Evolutionary conservation across 2,329 filamentous ascomycete genomes (phyloP).

Genomic region (Amphichorda felina): DNA sequence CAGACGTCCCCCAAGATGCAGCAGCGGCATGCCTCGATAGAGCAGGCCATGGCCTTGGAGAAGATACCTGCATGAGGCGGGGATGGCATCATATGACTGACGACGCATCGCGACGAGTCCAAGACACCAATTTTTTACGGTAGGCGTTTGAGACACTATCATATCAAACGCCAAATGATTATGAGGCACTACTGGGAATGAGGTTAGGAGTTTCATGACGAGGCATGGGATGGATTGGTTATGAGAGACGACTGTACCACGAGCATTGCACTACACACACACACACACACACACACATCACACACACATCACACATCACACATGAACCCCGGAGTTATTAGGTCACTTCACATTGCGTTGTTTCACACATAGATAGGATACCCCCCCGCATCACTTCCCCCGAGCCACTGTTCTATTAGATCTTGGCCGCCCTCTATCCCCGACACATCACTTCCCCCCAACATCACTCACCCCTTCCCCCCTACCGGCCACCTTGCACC

Average conservation of each 20-base stretch:
- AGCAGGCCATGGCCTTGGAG: constrained; percentile 36
- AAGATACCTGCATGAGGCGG: constrained; percentile 6
- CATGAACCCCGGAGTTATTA: constrained; percentile 5
- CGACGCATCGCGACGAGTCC: neutral
- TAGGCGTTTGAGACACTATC: too few relatives aligned
- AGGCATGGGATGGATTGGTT: neutral
- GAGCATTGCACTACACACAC: constrained; percentile 2
- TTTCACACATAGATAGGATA: constrained; percentile 27
- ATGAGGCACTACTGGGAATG: too few relatives aligned
- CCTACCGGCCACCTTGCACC: neutral
- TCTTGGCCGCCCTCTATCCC: neutral
- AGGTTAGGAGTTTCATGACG: neutral
- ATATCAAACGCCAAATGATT: too few relatives aligned
- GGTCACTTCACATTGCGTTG: constrained; percentile 9
- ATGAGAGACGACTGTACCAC: constrained; percentile 3
- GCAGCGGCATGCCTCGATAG: constrained; percentile 50
- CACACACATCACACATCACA: neutral
- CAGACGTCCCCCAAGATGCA: constrained; percentile 49
- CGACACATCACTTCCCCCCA: neutral
- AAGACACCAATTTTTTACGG: neutral
- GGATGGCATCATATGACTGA: neutral
- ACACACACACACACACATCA: neutral
- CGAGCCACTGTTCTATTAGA: constrained; percentile 1
- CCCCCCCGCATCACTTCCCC: constrained; percentile 12
- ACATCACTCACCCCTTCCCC: neutral